Conservation (phyloP, 768 basidiomycete species). For the Pisolithus orientalis region DNA sequence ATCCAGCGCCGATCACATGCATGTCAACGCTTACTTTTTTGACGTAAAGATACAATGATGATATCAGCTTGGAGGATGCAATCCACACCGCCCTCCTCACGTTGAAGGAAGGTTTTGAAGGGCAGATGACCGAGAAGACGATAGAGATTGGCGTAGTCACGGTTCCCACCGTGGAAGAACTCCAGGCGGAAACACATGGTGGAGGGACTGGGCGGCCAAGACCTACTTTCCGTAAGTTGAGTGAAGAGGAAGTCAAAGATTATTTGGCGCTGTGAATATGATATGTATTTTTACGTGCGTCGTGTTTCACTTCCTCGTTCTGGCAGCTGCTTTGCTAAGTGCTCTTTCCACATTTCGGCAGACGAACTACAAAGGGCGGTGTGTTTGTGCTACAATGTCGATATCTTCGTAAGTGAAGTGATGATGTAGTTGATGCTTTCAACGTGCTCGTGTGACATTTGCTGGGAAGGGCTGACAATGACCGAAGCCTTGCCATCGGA, state of each 20-base stretch:
- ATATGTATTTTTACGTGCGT: conserved; percentile 27
- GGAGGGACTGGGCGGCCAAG: conserved; percentile 63
- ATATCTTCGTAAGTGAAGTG: background rate
- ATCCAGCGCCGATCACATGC: conserved; percentile 15
- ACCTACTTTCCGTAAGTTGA: conserved; percentile 91
- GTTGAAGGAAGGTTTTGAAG: conserved; percentile 98
- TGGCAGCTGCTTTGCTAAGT: conserved; percentile 11
- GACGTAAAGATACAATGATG: conserved; percentile 86
- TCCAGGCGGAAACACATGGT: conserved; percentile 60
- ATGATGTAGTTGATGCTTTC: conserved; percentile 3
- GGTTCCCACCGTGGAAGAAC: conserved; percentile 62
- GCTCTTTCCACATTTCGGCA: conserved; percentile 2
- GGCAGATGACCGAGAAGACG: conserved; percentile 99
- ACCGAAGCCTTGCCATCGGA: conserved; percentile 2
- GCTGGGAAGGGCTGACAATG: conserved; percentile 19
- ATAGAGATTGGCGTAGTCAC: conserved; percentile 98
- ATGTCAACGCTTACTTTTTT: conserved; percentile 9
- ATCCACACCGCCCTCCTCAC: conserved; percentile 98
- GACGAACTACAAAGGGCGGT: background rate
- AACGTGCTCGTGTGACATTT: conserved; percentile 3
- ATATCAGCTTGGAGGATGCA: conserved; percentile 96
- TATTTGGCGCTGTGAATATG: conserved; percentile 75
- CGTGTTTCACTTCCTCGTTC: conserved; percentile 13
- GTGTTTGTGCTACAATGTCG: background rate
- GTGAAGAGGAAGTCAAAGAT: conserved; percentile 95